A percentile compares a stretch with the other conserved stretches of the same genome.
These are phyloP conservation scores for Polysphondylium violaceum DNA, from an alignment of 78 protist species.

Conservation along the genomic window DNA sequence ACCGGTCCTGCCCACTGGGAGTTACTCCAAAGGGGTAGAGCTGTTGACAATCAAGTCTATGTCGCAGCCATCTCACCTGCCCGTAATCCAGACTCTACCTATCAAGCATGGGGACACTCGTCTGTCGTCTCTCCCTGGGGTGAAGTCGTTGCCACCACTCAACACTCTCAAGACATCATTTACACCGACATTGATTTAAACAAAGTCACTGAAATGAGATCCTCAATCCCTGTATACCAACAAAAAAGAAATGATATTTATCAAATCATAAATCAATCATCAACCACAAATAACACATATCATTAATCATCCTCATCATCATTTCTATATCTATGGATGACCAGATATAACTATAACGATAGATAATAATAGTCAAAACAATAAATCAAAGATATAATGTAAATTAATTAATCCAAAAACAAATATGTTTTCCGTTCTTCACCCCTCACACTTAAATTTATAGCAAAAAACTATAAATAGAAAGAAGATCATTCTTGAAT, in stretches of 20 bases:
- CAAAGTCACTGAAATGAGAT: conserved; percentile 46
- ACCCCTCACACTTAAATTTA: no score
- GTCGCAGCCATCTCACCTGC: conserved; percentile 94
- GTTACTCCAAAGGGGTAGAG: conserved; percentile 92
- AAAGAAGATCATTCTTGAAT: no score
- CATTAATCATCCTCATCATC: no score
- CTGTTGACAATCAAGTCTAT: conserved; percentile 89
- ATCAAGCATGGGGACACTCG: conserved; percentile 96
- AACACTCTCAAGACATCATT: conserved; percentile 80
- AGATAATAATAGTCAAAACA: no score
- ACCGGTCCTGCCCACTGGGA: conserved; percentile 99
- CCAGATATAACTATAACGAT: no score
- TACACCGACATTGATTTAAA: conserved; percentile 86
- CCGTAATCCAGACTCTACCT: conserved; percentile 85
- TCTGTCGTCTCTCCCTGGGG: conserved; percentile 96
- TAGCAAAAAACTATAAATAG: no score
- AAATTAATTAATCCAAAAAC: no score
- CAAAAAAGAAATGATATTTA: conserved; percentile 65
- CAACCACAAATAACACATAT: no score
- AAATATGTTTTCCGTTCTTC: no score
- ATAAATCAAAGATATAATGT: no score
- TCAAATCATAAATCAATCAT: conserved; percentile 2
- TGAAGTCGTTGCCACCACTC: conserved; percentile 88
- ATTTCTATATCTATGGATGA: no score
- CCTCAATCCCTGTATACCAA: conserved; percentile 38